Percentiles rank a stretch among this genome's conserved stretches.
Evolutionary conservation across 2,329 filamentous ascomycete genomes (phyloP).

Genomic region (Aspergillus fumigatus): DNA sequence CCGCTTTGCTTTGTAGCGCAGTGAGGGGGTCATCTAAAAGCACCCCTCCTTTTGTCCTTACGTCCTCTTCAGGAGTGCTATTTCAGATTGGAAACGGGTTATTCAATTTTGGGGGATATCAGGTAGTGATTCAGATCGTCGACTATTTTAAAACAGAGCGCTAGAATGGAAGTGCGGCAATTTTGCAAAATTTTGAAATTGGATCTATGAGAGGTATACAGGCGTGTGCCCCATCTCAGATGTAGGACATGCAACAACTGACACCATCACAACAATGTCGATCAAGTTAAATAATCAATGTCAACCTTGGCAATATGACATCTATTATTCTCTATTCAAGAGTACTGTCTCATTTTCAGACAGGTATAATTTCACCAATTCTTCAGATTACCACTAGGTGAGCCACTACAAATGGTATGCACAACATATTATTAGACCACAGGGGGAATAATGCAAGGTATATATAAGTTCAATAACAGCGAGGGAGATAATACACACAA

Average conservation of each 20-base stretch:
- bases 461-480: conserved; percentile 13
- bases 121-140: not conserved
- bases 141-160: not conserved
- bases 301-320: not conserved
- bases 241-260: not conserved
- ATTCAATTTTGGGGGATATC: not conserved
- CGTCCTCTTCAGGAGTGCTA: not conserved
- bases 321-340: not conserved
- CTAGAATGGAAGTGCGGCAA: not conserved
- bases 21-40: not conserved
- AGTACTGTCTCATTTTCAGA: not conserved
- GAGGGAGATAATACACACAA: conserved; percentile 27
- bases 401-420: conserved; percentile 11
- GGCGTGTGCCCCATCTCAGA: not conserved
- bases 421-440: conserved; percentile 11
- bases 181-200: not conserved
- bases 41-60: not conserved
- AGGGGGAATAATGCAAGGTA: conserved; percentile 16
- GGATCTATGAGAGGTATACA: not conserved
- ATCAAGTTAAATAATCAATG: not conserved
- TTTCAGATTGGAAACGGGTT: too few species aligned
- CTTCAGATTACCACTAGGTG: conserved; percentile 18
- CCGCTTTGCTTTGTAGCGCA: not conserved
- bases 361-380: not conserved
- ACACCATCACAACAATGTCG: not conserved